These are phyloP conservation scores for Sordariomycetes sp. DNA, from an alignment of 2,329 filamentous ascomycete genomes.

Conservation along the genomic window DNA sequence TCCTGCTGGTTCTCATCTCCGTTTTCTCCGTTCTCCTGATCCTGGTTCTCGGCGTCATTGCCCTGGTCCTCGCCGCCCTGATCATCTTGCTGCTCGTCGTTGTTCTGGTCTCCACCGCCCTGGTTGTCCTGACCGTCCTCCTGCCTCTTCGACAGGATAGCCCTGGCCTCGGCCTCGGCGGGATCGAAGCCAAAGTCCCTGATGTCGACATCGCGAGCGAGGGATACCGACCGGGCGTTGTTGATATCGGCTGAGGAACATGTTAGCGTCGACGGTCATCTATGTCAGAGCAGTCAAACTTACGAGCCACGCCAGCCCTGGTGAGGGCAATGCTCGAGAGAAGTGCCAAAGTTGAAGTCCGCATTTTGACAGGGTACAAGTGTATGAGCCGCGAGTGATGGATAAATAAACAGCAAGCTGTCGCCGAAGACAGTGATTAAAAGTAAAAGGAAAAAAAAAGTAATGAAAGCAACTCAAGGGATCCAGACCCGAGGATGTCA, in stretches of 20 bases:
- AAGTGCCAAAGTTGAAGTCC: conserved; percentile 2
- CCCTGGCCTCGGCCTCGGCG: too few relatives aligned
- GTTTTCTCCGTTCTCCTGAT: neutral
- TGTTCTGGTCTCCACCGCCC: neutral
- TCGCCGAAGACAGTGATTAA: neutral
- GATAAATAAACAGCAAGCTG: conserved; percentile 1
- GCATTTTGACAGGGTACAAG: conserved; percentile 1
- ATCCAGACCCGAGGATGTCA: conserved; percentile 2
- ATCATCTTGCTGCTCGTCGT: neutral
- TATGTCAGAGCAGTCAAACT: neutral
- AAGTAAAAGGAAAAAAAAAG: neutral
- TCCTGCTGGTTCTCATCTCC: neutral
- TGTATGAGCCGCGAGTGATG: too few relatives aligned
- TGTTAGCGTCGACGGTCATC: neutral
- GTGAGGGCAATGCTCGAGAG: conserved; percentile 4
- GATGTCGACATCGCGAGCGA: conserved; percentile 1
- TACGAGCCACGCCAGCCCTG: conserved; percentile 3
- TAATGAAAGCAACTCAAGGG: conserved; percentile 1
- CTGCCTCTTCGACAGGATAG: neutral
- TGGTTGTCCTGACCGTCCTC: neutral
- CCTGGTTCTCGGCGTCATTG: too few relatives aligned
- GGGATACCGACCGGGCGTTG: conserved; percentile 2
- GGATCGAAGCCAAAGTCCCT: neutral
- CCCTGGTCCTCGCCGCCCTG: too few relatives aligned
- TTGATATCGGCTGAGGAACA: conserved; percentile 1